Evolutionary conservation across 2,329 filamentous ascomycete genomes (phyloP), one percentile per base, ranked within the genome.

Genomic region (Colletotrichum sp.): DNA sequence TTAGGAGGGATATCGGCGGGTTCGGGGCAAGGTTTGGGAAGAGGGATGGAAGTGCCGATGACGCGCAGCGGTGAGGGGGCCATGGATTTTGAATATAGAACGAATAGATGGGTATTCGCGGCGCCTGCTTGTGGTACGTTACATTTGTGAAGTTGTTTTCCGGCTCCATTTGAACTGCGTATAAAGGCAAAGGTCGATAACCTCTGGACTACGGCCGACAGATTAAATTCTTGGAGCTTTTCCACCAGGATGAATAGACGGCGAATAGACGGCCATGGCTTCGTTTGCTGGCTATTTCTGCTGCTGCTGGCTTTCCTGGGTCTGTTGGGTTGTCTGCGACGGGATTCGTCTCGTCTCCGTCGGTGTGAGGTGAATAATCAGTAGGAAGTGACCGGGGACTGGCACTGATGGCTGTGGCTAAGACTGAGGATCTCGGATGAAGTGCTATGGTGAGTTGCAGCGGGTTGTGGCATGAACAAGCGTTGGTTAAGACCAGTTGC

Each of bases 1-100:
- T 98, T 87, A 93, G 94, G 77, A 89, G 96, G 77, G 96, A 98
- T 86, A 93, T 96, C 77, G 94, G 94, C 34, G 92, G 93, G 4
- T 90, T 96, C 78, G 93, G 94, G 3, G 91, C 91, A 13, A 87
- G 94, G 78, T 96, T 96, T 83, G 94, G 94, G 62, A 93, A 91
- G 84, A 84, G 90, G 67, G 89, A 91, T 71, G 85, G 85, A 2
- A 88, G 86, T 67, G 77, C 83, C 2, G 79, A 78, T 36, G 80
- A 79, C 21, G 68, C 66, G 34, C 67, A 80, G 66, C 77, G 80
- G 52, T 81, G 67, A 77, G 0, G 0, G 26, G 18, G 0, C 9
- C 9, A 34, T 6, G 38, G 18, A 9, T 0, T 48, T 48, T 48
- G n/a, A 52, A 52, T 52, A 52, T 21, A 52, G n/a, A 52, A 52